Evolutionary conservation across 768 basidiomycete species (phyloP), one percentile per base, ranked within the genome.

Genomic region (Omphalotus guepiniiformis): DNA sequence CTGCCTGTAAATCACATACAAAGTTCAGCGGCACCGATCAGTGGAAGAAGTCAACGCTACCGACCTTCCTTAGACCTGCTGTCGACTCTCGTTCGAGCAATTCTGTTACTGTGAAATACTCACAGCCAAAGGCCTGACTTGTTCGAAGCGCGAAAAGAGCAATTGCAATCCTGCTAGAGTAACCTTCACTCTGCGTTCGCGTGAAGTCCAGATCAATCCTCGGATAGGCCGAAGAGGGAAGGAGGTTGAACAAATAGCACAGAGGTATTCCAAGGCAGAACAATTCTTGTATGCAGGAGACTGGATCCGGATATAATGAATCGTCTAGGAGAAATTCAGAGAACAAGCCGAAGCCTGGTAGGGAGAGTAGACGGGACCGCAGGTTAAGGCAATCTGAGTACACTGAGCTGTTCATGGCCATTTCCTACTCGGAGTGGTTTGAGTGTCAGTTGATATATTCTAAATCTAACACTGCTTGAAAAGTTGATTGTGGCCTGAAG

Each of bases 221-320:
- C 8, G 42, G 49, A n/a, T 25, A 29, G n/a, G 6, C 12, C 23
- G 18, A 4, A 13, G 34, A 12, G 18, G 49, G 42, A 15, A 50
- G 37, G 19, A 43, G 35, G 27, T 50, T 50, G 27, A 44, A 50
- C 15, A 50, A 22, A 29, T 44, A 23, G 15, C 49, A 50, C 12
- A 50, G 37, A n/a, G 49, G 49, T 9, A 43, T 22, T 13, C 49
- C 49, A 25, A 22, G 34, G 13, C 13, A n/a, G 18, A 38, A 39
- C 13, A 50, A 18, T 11, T 32, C 3, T 13, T 28, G 42, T 26
- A 50, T 42, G 21, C 34, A 37, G 15, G 26, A 35, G 4, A 50
- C 43, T 27, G 49, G 42, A 27, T 50, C 37, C 11, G 42, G 6
- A 12, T 12, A 22, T n/a, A 26, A 42, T 9, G 39, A 5, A 16